Conservation (phyloP, 176 grass and related monocot species). For the Phragmites australis region DNA sequence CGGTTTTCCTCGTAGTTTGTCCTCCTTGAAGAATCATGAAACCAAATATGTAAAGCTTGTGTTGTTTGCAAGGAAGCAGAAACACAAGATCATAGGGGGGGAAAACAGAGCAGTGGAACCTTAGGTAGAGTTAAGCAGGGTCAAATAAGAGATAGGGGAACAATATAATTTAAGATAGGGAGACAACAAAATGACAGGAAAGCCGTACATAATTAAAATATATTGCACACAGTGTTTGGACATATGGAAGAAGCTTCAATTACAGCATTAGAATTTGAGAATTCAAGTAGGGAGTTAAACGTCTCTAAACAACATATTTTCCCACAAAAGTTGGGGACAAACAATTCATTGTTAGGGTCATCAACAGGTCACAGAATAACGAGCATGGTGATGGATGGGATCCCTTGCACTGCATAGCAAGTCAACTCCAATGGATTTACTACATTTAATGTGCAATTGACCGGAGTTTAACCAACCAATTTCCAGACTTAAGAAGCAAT, state of each 20-base stretch:
- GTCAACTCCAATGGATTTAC: constrained; percentile 7
- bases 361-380: background rate
- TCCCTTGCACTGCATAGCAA: background rate
- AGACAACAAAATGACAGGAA: constrained; percentile 1
- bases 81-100: constrained; percentile 21
- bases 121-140: background rate
- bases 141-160: background rate
- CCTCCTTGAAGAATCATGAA: constrained; percentile 65
- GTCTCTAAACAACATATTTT: background rate
- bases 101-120: constrained; percentile 23
- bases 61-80: background rate
- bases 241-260: background rate
- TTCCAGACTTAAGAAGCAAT: background rate
- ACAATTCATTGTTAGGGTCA: background rate
- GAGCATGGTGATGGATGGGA: constrained; percentile 7
- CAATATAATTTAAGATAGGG: background rate
- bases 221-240: background rate
- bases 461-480: background rate
- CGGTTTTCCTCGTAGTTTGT: constrained; percentile 80
- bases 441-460: background rate
- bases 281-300: background rate
- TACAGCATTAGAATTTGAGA: background rate
- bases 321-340: background rate
- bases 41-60: constrained; percentile 19
- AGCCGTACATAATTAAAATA: background rate